Percentiles rank a stretch among this genome's conserved stretches.
Evolutionary conservation across 176 grass and related monocot genomes (phyloP).

Genomic region (Rhipidocladum racemiflorum): DNA sequence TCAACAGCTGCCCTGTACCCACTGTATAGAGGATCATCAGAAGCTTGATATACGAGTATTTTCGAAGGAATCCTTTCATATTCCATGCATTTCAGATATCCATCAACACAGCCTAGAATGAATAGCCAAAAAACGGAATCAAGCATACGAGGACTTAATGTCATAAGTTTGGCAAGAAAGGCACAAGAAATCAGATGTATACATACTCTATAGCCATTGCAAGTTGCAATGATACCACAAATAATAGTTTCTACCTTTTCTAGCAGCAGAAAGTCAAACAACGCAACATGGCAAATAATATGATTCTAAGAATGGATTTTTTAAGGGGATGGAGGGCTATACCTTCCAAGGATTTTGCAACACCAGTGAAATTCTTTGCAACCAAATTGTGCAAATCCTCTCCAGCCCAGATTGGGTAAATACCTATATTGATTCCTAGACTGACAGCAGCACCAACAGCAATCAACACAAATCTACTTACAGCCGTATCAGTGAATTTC

Average conservation of each 20-base stretch:
- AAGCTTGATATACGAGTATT: conserved; percentile 89
- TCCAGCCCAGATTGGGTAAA: conserved; percentile 95
- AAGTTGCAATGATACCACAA: conserved; percentile 4
- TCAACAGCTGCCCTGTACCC: conserved; percentile 85
- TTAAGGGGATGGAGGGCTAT: not conserved
- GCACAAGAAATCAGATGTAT: not conserved
- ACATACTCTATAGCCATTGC: not conserved
- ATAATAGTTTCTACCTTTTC: not conserved
- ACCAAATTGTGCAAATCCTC: conserved; percentile 92
- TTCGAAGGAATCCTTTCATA: conserved; percentile 93
- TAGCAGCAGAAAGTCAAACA: conserved; percentile 4
- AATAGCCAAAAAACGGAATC: not conserved
- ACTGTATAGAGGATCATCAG: conserved; percentile 91
- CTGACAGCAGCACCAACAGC: conserved; percentile 78
- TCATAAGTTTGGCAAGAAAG: conserved; percentile 22
- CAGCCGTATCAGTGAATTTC: conserved; percentile 57
- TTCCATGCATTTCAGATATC: conserved; percentile 86
- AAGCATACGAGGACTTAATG: conserved; percentile 4
- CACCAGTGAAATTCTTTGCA: conserved; percentile 75
- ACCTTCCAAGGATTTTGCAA: conserved; percentile 99
- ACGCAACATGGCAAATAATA: not conserved
- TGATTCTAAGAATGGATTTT: not conserved
- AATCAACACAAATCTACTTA: conserved; percentile 87
- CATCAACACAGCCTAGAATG: conserved; percentile 76
- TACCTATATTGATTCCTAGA: conserved; percentile 77